Evolutionary conservation across 352 stramenopile species (phyloP), one percentile per base, ranked within the genome.

Genomic region (Globisporangium acanthophoron): DNA sequence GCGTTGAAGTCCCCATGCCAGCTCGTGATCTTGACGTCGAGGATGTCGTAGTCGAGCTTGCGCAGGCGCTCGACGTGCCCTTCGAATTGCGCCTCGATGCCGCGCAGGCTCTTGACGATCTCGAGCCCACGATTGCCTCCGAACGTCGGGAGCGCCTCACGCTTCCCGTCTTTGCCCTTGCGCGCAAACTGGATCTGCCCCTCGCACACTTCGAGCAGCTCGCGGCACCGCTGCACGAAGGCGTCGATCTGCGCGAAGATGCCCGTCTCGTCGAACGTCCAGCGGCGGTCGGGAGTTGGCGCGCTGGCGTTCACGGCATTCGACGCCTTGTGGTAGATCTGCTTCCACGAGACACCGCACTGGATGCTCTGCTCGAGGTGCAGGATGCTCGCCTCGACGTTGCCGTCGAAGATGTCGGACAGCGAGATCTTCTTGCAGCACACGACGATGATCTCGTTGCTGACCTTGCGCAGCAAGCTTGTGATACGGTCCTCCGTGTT

Each of bases 171-270:
- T 60, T 79, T 76, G 44, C 79, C 70, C 57, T 97, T 97, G 5
- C 94, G 78, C 1, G 90, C 87, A 69, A 98, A 98, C 70, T 98
- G 95, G 37, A 98, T 95, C 65, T 98, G 94, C 0, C 88, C 92
- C 56, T 97, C 91, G 63, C 94, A 98, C 0, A 98, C 89, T 70
- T 98, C 92, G 8, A 98, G 64, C 0, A 98, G 70, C 59, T 98
- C 95, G 9, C 89, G 82, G 56, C 95, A 98, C 18, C 95, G 86
- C 74, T 98, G 94, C 11, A 97, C 90, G 56, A 98, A 98, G 3
- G 95, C 94, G 55, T 98, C 94, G 44, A 98, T 97, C 65, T 98
- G 89, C 1, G 94, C 94, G 61, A 98, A 98, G 61, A 98, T 97
- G 1, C 86, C 91, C 0, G 91, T 95, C 52, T 97, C 92, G 51